These are phyloP conservation scores for Xanthoconium purpureum DNA, from an alignment of 768 basidiomycete species.

Conservation along the genomic window DNA sequence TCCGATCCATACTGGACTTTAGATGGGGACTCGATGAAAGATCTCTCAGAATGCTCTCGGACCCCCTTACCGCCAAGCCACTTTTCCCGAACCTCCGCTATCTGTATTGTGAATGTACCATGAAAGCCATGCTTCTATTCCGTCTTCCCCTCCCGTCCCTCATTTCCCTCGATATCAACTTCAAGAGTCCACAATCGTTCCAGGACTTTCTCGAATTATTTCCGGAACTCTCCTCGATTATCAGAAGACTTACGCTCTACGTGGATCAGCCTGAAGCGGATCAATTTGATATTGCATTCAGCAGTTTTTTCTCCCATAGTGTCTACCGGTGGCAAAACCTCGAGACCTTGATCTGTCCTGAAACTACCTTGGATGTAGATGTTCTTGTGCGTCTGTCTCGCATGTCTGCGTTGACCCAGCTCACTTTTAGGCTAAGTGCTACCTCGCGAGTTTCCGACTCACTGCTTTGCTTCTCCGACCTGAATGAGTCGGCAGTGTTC, in stretches of 20 bases:
- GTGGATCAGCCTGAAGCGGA: neutral
- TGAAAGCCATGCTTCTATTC: too few species aligned
- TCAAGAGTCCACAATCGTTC: too few species aligned
- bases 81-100: neutral
- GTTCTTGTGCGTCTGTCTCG: constrained; percentile 1
- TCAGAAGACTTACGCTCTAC: neutral
- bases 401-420: neutral
- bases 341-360: neutral
- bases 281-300: neutral
- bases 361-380: neutral
- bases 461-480: neutral
- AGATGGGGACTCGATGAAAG: neutral
- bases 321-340: constrained; percentile 1
- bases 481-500: neutral
- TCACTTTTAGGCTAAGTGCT: neutral
- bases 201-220: too few species aligned
- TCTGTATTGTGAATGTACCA: neutral
- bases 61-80: neutral
- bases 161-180: too few species aligned
- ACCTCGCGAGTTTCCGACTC: neutral
- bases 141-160: too few species aligned
- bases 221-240: neutral
- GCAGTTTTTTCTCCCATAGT: neutral
- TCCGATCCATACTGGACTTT: neutral
- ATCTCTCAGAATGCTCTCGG: neutral